Percentiles rank a stretch among this genome's conserved stretches.
phyloP scores from a whole-genome alignment of 2,329 filamentous ascomycete species.

The Penicillium italicum region DNA sequence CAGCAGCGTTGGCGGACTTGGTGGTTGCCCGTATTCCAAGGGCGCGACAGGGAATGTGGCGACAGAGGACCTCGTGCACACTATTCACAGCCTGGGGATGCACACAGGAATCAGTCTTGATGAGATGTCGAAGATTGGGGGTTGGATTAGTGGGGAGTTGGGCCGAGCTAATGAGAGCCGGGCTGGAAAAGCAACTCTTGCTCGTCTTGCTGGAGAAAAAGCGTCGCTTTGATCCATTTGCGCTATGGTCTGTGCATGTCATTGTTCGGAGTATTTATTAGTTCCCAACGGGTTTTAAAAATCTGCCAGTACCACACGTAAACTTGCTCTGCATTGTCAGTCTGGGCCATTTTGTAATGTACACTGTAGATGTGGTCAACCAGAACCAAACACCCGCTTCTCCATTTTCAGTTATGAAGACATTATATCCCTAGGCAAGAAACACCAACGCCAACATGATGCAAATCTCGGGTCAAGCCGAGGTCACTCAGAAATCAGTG shows the following conservation, averaged over 20 bases:
- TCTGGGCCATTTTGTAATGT: neutral
- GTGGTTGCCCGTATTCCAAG: conserved; percentile 63
- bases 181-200: conserved; percentile 52
- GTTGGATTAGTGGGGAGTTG: conserved; percentile 55
- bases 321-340: neutral
- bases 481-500: conserved; percentile 69
- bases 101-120: conserved; percentile 57
- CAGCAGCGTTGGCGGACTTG: conserved; percentile 60
- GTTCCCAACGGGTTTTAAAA: neutral
- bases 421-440: conserved; percentile 1
- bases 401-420: neutral
- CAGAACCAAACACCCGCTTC: neutral
- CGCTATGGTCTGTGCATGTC: neutral
- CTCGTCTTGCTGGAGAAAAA: conserved; percentile 31
- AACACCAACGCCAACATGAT: conserved; percentile 24
- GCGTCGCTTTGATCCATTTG: neutral
- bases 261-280: neutral
- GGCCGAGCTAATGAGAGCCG: conserved; percentile 52
- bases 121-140: conserved; percentile 54
- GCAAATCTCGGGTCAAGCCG: conserved; percentile 9
- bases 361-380: neutral
- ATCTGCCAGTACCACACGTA: neutral
- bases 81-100: conserved; percentile 58
- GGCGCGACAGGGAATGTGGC: conserved; percentile 64
- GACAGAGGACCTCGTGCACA: conserved; percentile 61